Evolutionary conservation across 2,329 filamentous ascomycete species (phyloP).

Genomic region (Xylaria sp.): DNA sequence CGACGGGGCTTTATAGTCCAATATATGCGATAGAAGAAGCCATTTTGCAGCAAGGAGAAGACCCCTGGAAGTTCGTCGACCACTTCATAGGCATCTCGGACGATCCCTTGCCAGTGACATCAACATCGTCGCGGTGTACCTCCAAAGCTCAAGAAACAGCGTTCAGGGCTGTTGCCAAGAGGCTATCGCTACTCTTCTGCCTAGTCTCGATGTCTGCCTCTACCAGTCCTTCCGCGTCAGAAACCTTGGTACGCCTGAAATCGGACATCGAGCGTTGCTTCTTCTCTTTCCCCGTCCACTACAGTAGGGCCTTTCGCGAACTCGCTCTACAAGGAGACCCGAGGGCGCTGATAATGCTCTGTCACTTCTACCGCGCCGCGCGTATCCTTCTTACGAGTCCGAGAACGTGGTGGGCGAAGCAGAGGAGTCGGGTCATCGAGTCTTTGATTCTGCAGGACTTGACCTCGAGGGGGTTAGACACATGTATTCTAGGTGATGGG

Average conservation of each 20-base stretch:
- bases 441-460: constrained; percentile 21
- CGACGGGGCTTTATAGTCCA: constrained; percentile 23
- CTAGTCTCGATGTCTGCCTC: constrained; percentile 15
- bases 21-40: constrained; percentile 23
- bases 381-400: constrained; percentile 19
- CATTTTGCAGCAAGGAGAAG: constrained; percentile 13
- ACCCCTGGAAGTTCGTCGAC: not conserved
- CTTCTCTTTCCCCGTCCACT: constrained; percentile 30
- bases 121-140: not conserved
- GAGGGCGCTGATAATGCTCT: constrained; percentile 20
- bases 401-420: constrained; percentile 26
- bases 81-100: not conserved
- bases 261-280: constrained; percentile 19
- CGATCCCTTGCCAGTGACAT: not conserved
- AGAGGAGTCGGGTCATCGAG: constrained; percentile 26
- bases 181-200: constrained; percentile 28
- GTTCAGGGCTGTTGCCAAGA: constrained; percentile 12
- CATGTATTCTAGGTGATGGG: constrained; percentile 2
- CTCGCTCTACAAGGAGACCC: constrained; percentile 19
- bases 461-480: constrained; percentile 10
- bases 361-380: constrained; percentile 28
- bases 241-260: constrained; percentile 2
- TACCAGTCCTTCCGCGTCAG: not conserved
- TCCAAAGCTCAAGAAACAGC: not conserved
- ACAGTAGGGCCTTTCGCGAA: constrained; percentile 20